Base-by-base conservation (phyloP, 164 flowering plant species). In the Protea cynaroides region DNA sequence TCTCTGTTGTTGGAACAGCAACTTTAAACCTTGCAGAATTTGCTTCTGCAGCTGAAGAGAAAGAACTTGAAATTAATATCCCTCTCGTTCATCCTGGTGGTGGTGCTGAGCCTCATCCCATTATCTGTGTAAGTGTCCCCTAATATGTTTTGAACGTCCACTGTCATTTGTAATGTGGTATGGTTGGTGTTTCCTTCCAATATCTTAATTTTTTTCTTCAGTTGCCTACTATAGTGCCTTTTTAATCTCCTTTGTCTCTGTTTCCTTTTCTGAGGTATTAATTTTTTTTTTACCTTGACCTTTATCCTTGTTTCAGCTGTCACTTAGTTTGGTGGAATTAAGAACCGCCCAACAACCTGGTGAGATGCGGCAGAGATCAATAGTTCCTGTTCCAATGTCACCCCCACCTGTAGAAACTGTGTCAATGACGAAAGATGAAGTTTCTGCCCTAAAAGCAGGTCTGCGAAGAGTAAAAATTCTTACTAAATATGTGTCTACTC, bases 391-490 rank as follows among this genome's bases (percentile, higher is more conserved):
- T 65, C 68, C 78, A 65, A 68, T 84, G 44, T 81, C 90, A 3
- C 78, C 84, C 1, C 79, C n/a, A 25, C 29, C 83, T 7, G 86
- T 65, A 63, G 91, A 81, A 67, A 68, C 78, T 60, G 53, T 66
- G 18, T 36, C 87, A 3, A 6, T 73, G 10, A 96, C 86, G 74
- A 92, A 84, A 73, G 92, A 92, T 66, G 99, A 95, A 66, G 75
- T 90, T 69, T 92, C 99, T 72, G 96, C 96, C 46, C 79, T 95
- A 9, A 92, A 95, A 83, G 99, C 97, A 54, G 87, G 99, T 61
- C 79, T 95, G 14, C 84, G 92, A 64, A 95, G 88, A 77, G 97
- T 95, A 11, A 95, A 86, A 72, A 88, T 88, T 46, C 76, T 92
- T 47, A 90, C 88, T 0, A 92, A 80, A 24, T 91, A 71, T 71